Evolutionary conservation across 2,329 filamentous ascomycete species (phyloP), one percentile per base, ranked within the genome.

Genomic region (Xylariaceae sp.): DNA sequence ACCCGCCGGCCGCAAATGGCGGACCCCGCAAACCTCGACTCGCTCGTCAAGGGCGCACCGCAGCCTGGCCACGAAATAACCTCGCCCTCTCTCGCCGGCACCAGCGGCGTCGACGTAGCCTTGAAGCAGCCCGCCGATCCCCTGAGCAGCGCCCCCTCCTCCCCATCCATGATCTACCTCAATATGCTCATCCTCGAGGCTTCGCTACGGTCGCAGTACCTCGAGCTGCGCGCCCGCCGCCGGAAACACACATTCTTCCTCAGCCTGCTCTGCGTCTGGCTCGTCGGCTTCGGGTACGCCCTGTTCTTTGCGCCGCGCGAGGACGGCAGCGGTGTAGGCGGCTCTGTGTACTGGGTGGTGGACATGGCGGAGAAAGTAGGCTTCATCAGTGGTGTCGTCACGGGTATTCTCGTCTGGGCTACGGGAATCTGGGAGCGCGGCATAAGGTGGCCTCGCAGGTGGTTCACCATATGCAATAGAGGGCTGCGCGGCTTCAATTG

Each of bases 151-250:
- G 82, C 92, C 14, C 91, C 91, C n/a, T 92, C 87, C 62, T 89
- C 88, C 14, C 91, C 91, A 37, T 88, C 89, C 44, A 93, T 95
- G 74, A 96, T 98, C 63, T 98, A 98, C 71, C 83, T 98, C 60
- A 98, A 98, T 68, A 85, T 98, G 20, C 80, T 98, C 48, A 94
- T 98, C 59, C 87, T 98, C 67, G 93, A 98, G 67, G 90, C 89
- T 39, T 95, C 90, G 5, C 75, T 98, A 27, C 88, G 93, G 54
- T 85, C 89, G 20, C 93, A 98, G 61, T 97, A 94, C 68, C 82
- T 98, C 45, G 88, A 90, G 52, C 78, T 97, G 36, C 87, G 92
- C 48, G 87, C 90, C 37, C 85, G 93, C 34, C 80, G 90, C 38
- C 85, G 93, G 14, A 88, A 96, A 59, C 92, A 98, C 67, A 91